Percentiles rank a stretch among this genome's conserved stretches.
These are phyloP conservation scores for Erigeron canadensis DNA, from an alignment of 129 eudicot genomes.

Conservation along the genomic window DNA sequence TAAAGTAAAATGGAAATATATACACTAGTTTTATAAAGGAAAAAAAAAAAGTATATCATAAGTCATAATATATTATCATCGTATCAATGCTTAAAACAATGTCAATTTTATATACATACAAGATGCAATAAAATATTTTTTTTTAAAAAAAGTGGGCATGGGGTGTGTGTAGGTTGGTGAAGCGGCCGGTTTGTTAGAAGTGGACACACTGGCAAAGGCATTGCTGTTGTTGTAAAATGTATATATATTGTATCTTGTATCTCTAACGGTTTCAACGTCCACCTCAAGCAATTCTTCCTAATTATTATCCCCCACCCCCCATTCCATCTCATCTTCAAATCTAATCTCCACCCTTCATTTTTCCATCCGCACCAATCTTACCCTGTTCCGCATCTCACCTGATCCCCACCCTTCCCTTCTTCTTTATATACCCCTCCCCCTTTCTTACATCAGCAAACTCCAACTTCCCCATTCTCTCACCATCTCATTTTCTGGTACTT, in stretches of 20 bases:
- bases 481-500: not conserved
- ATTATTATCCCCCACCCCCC: conserved; percentile 17
- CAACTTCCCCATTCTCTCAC: not conserved
- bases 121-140: not conserved
- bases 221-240: conserved; percentile 34
- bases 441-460: conserved; percentile 27
- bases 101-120: not conserved
- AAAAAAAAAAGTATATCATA: too few relatives aligned
- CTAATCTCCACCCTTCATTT: conserved; percentile 25
- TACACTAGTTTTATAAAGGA: too few relatives aligned
- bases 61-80: too few relatives aligned
- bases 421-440: conserved; percentile 20
- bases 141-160: not conserved
- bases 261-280: conserved; percentile 55
- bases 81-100: too few relatives aligned
- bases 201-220: conserved; percentile 51
- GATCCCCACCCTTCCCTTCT: conserved; percentile 28
- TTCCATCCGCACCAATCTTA: conserved; percentile 23
- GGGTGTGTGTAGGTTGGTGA: conserved; percentile 37
- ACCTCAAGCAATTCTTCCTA: conserved; percentile 36
- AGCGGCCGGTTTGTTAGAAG: conserved; percentile 49
- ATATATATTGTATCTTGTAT: conserved; percentile 24
- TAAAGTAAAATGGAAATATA: too few relatives aligned
- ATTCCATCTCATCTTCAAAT: not conserved
- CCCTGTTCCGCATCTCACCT: conserved; percentile 28